Evolutionary conservation across 2,329 filamentous ascomycete genomes (phyloP).

Genomic region (Pseudofabraea citricarpa): DNA sequence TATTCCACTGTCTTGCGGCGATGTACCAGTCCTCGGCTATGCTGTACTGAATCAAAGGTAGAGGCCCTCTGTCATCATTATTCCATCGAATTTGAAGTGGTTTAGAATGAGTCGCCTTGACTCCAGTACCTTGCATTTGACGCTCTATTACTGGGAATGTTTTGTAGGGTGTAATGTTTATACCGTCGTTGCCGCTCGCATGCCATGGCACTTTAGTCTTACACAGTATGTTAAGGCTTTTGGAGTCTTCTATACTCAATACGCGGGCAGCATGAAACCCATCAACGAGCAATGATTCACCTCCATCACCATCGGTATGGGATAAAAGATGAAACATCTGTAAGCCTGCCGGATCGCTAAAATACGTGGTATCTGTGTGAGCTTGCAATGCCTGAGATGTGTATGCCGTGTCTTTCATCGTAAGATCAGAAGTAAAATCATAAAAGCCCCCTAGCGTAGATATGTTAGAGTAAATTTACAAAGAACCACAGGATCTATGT

Average conservation of each 20-base stretch:
- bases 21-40: slow-evolving; percentile 60
- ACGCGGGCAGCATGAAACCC: slow-evolving; percentile 69
- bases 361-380: slow-evolving; percentile 96
- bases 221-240: slow-evolving; percentile 54
- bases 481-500: too few relatives aligned
- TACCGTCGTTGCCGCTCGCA: slow-evolving; percentile 80
- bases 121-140: too few relatives aligned
- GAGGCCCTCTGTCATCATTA: slow-evolving; percentile 75
- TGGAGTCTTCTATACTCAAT: slow-evolving; percentile 48
- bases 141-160: slow-evolving; percentile 71
- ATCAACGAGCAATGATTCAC: slow-evolving; percentile 78
- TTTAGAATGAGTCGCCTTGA: too few relatives aligned
- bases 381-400: slow-evolving; percentile 76
- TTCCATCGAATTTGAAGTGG: slow-evolving; percentile 84
- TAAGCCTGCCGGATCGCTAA: slow-evolving; percentile 84
- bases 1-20: slow-evolving; percentile 71
- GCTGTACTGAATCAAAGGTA: slow-evolving; percentile 31
- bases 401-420: slow-evolving; percentile 87
- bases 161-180: slow-evolving; percentile 69
- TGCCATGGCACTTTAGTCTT: slow-evolving; percentile 65
- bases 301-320: slow-evolving; percentile 65
- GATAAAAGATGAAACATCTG: slow-evolving; percentile 92
- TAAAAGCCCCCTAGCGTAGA: slow-evolving; percentile 68
- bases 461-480: too few relatives aligned
- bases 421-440: slow-evolving; percentile 87